A percentile compares a stretch with the other conserved stretches of the same genome.
phyloP scores from a whole-genome alignment of 345 rosid species.

The Lumnitzera littorea region DNA sequence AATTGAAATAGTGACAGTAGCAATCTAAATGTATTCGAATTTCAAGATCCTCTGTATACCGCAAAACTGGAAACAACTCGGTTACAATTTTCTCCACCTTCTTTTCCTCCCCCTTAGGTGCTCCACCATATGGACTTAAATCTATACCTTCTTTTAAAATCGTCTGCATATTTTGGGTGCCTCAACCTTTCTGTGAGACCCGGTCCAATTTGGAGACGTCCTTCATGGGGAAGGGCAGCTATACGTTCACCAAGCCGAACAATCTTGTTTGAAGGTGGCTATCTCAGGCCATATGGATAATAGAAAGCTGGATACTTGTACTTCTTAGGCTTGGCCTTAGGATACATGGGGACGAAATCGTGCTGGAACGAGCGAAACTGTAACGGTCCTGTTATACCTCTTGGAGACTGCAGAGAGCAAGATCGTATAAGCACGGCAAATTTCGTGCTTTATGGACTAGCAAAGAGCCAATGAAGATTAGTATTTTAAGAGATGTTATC shows the following conservation, averaged over 20 bases:
- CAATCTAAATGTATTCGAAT: no score
- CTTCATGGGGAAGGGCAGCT: slow-evolving; percentile 15
- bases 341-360: slow-evolving; percentile 46
- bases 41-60: no score
- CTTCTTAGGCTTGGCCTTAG: slow-evolving; percentile 32
- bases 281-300: slow-evolving; percentile 50
- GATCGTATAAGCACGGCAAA: slow-evolving; percentile 19
- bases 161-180: slow-evolving; percentile 12
- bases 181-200: slow-evolving; percentile 9
- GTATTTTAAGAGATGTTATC: no score
- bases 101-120: slow-evolving; percentile 23
- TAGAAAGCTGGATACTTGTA: slow-evolving; percentile 43
- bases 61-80: no score
- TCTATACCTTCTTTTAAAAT: slow-evolving; percentile 19
- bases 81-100: slow-evolving; percentile 14
- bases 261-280: slow-evolving; percentile 42
- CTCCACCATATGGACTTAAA: slow-evolving; percentile 15
- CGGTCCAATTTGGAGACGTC: slow-evolving; percentile 10
- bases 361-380: slow-evolving; percentile 43
- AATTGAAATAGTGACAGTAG: no score
- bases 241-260: slow-evolving; percentile 49
- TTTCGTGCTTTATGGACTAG: slow-evolving; percentile 21
- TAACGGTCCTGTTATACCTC: slow-evolving; percentile 20
- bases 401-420: slow-evolving; percentile 8
- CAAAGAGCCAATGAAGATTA: no score